Percentiles rank a stretch among this genome's conserved stretches.
These are phyloP conservation scores for Pythium chondricola DNA, from an alignment of 352 stramenopile genomes.

Conservation along the genomic window DNA sequence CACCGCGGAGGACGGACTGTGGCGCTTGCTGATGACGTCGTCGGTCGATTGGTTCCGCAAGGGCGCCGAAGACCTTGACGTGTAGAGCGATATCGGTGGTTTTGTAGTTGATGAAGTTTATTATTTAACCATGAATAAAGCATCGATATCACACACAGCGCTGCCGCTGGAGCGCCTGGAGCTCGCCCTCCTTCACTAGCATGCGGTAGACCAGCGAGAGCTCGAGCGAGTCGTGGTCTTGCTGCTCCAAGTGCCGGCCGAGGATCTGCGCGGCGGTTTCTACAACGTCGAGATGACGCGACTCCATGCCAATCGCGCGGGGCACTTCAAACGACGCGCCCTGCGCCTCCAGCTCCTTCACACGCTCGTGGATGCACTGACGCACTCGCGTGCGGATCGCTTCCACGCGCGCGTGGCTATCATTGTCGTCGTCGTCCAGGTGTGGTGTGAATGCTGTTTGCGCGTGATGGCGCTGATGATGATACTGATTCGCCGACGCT, in stretches of 20 bases:
- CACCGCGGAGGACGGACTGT: slow-evolving; percentile 51
- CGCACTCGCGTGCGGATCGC: too few species aligned
- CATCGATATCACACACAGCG: neutral
- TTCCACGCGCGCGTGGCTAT: too few species aligned
- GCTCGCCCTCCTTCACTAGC: slow-evolving; percentile 26
- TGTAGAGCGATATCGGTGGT: slow-evolving; percentile 8
- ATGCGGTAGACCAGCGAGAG: slow-evolving; percentile 26
- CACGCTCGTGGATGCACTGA: too few species aligned
- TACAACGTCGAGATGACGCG: slow-evolving; percentile 21
- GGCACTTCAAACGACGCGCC: too few species aligned
- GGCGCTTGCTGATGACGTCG: slow-evolving; percentile 74
- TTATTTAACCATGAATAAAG: neutral
- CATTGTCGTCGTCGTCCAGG: too few species aligned
- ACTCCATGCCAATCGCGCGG: too few species aligned
- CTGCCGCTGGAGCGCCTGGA: slow-evolving; percentile 16
- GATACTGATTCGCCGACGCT: too few species aligned
- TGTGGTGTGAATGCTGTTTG: too few species aligned
- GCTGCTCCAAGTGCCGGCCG: slow-evolving; percentile 11
- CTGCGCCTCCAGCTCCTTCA: too few species aligned
- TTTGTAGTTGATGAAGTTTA: neutral
- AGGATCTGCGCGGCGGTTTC: slow-evolving; percentile 22
- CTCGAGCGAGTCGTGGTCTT: slow-evolving; percentile 12
- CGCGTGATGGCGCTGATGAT: too few species aligned
- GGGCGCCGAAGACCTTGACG: slow-evolving; percentile 28
- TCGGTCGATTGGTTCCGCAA: slow-evolving; percentile 45